A percentile compares a stretch with the other conserved stretches of the same genome.
These are phyloP conservation scores for Paradendryphiella salina DNA, from an alignment of 2,329 filamentous ascomycete species.

Conservation along the genomic window DNA sequence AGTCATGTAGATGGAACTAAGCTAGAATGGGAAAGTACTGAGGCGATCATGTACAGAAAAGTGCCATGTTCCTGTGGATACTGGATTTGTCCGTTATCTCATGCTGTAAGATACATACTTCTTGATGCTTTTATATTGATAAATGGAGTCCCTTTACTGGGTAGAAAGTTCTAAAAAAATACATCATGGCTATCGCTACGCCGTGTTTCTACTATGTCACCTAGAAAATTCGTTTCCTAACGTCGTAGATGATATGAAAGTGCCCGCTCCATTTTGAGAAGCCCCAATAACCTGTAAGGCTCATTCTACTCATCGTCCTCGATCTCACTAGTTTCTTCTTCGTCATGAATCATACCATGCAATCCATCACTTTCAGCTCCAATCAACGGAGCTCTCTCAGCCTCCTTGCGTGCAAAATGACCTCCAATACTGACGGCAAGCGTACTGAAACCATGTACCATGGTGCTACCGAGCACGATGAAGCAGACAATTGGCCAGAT, in stretches of 20 bases:
- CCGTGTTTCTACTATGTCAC: background rate
- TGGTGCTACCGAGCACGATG: slow-evolving; percentile 57
- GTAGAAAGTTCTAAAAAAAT: background rate
- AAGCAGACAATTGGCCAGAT: slow-evolving; percentile 61
- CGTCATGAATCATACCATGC: slow-evolving; percentile 55
- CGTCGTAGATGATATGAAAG: background rate
- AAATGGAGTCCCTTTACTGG: background rate
- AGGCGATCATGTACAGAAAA: background rate
- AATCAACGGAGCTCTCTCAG: slow-evolving; percentile 56
- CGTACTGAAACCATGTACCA: slow-evolving; percentile 60
- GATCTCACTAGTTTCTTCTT: slow-evolving; percentile 21
- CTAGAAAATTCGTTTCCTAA: background rate
- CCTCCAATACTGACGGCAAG: slow-evolving; percentile 55
- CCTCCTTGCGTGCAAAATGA: slow-evolving; percentile 53
- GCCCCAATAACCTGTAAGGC: too few species aligned
- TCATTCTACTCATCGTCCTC: slow-evolving; percentile 5
- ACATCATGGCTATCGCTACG: background rate
- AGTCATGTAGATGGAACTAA: slow-evolving; percentile 7
- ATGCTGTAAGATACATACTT: background rate
- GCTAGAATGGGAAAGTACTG: slow-evolving; percentile 11
- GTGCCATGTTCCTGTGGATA: background rate
- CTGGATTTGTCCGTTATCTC: background rate
- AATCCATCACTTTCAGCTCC: slow-evolving; percentile 56
- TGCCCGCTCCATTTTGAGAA: background rate
- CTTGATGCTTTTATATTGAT: background rate